phyloP scores from a whole-genome alignment of 2,329 filamentous ascomycete species.

The Metarhizium robertsii region DNA sequence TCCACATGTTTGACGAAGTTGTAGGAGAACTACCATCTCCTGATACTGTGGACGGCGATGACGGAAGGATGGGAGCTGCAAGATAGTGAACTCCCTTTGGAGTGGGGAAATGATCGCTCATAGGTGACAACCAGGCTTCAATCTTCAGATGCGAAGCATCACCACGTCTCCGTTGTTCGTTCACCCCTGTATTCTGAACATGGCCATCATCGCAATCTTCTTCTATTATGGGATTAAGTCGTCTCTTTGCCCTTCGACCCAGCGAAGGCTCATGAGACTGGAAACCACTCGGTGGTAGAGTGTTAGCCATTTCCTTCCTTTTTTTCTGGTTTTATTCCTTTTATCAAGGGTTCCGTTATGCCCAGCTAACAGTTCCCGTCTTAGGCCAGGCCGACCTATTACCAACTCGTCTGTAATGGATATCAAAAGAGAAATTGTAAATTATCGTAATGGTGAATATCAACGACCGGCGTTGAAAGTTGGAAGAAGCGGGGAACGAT shows the following conservation, averaged over 20 bases:
- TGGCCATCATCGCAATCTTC: slow-evolving; percentile 36
- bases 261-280: slow-evolving; percentile 42
- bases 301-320: slow-evolving; percentile 35
- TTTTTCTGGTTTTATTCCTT: slow-evolving; percentile 8
- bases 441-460: slow-evolving; percentile 11
- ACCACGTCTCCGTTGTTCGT: slow-evolving; percentile 16
- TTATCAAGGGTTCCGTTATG: slow-evolving; percentile 15
- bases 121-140: slow-evolving; percentile 48
- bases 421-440: not conserved
- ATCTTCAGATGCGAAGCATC: slow-evolving; percentile 38
- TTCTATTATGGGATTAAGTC: slow-evolving; percentile 59
- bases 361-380: slow-evolving; percentile 14
- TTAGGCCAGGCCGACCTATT: not conserved
- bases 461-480: slow-evolving; percentile 28
- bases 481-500: slow-evolving; percentile 22
- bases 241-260: slow-evolving; percentile 42
- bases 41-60: slow-evolving; percentile 47
- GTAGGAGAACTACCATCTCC: slow-evolving; percentile 44
- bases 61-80: slow-evolving; percentile 51
- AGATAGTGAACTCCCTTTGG: slow-evolving; percentile 59
- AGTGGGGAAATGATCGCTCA: slow-evolving; percentile 60
- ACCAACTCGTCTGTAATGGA: not conserved
- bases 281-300: slow-evolving; percentile 22
- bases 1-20: slow-evolving; percentile 52
- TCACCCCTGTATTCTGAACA: slow-evolving; percentile 10